Base-by-base conservation (phyloP, 306 rosid species). In the Mimosa bimucronata region DNA sequence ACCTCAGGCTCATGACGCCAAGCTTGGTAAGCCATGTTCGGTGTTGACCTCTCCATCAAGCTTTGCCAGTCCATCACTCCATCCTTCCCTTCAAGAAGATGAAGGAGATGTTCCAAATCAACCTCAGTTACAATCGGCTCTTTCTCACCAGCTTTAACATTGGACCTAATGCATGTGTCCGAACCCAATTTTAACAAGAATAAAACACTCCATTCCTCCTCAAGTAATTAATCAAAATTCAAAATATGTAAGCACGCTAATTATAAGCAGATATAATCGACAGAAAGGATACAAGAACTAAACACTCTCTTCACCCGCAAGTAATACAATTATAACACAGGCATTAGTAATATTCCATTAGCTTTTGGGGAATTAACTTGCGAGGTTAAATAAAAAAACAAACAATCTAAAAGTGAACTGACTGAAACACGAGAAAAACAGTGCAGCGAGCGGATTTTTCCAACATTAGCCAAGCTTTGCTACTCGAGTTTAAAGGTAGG, bases 1-100 rank as follows among this genome's bases (percentile, higher is more conserved):
- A 95, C 98, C 98, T 90, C 97, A 64, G 97, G 97, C 57, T 96
- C 98, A 86, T 88, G 92, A 77, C 98, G 98, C 99, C 98, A 96
- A 45, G 97, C 98, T 83, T 91, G 91, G 85, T 96, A 96, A 34
- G 91, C 84, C 88, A 96, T 87, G 76, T 81, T 89, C 37, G 90
- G 86, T 70, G 97, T 93, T 38, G 97, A 90, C 79, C 85, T 90
- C 71, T 89, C 92, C 99, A 96, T 90, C 88, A 93, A 75, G 85
- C 81, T 77, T 80, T 96, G 99, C 98, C 99, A 93, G 73, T 96
- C 98, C 85, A 86, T 86, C 85, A 86, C 92, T 73, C 89, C 91
- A 71, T 80, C 89, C 72, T 87, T 90, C 71, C 94, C 97, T 83
- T 88, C 91, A 66, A 93, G 89, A 74, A 96, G 90, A 74, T 89